phyloP scores from a whole-genome alignment of 2,329 filamentous ascomycete species.

The Scleromitrula shiraiana region DNA sequence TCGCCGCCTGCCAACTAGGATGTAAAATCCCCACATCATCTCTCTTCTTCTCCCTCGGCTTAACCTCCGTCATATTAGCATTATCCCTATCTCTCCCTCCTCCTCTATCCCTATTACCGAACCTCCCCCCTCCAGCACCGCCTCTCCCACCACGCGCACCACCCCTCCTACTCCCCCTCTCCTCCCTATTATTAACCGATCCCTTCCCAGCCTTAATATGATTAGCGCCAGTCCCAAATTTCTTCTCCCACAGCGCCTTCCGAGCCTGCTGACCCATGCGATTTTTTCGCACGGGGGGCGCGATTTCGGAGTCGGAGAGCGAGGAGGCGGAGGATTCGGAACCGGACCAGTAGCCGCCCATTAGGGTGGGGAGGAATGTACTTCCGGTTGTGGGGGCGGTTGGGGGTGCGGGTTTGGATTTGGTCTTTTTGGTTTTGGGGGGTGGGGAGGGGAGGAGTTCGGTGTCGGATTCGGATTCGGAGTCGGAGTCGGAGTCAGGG shows the following conservation, averaged over 20 bases:
- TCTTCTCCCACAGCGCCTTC: conserved; percentile 73
- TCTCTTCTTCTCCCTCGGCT: conserved; percentile 31
- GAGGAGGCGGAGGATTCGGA: conserved; percentile 60
- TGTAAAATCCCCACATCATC: conserved; percentile 48
- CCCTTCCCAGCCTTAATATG: conserved; percentile 25
- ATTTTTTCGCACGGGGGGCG: conserved; percentile 58
- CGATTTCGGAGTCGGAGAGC: conserved; percentile 48
- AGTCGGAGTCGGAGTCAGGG: conserved; percentile 4
- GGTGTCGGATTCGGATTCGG: background rate
- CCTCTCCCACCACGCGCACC: too few species aligned
- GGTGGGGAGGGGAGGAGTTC: conserved; percentile 5
- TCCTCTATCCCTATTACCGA: conserved; percentile 10
- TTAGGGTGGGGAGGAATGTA: conserved; percentile 66
- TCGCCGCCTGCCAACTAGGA: conserved; percentile 52
- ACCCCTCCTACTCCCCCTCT: conserved; percentile 25
- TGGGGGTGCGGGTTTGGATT: conserved; percentile 10
- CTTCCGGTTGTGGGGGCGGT: conserved; percentile 31
- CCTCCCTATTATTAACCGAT: conserved; percentile 1
- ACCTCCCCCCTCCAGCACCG: background rate
- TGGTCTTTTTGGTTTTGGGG: conserved; percentile 16
- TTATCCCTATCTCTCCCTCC: conserved; percentile 10
- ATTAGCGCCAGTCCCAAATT: conserved; percentile 59
- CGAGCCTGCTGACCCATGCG: conserved; percentile 69
- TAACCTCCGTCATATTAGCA: conserved; percentile 21
- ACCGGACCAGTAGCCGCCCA: conserved; percentile 72